Base-by-base conservation (phyloP, 345 rosid species). In the Camelina hispida region DNA sequence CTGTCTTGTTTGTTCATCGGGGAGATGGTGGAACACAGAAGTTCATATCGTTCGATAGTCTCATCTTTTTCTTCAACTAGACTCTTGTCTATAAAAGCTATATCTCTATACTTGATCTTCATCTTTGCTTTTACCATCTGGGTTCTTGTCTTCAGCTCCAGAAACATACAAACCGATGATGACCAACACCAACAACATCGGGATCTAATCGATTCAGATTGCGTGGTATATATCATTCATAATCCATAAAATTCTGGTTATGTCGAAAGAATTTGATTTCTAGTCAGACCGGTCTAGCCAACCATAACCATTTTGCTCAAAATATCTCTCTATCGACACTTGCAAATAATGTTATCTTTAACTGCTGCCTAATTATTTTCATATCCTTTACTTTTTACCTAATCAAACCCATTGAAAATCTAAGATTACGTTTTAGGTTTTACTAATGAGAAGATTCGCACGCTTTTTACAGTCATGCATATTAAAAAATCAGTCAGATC, bases 121-220 rank as follows among this genome's bases (percentile, higher is more conserved):
- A 18, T 79, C 2, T 74, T 79, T 23, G 79, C 77, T 79, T 57
- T 69, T 15, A 54, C 77, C 67, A 59, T 75, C 50, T 79, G 75
- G 72, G n/a, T 75, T 71, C 71, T 79, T 15, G 72, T 79, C 69
- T 79, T 79, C 63, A 79, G 62, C 79, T 74, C 77, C 25, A 50
- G 65, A 64, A 58, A 70, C 76, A 43, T 80, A 11, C 77, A 77
- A 73, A 82, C 85, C 63, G 85, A 81, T 30, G 84, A 77, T 42
- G 82, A 80, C 8, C 62, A 76, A 7, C 50, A 50, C 43, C 81
- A 1, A 23, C 22, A 20, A 20, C 22, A 20, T 20, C 22, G 22
- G 22, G 22, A 20, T 20, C 22, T 20, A 20, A 20, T 20, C 22
- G 22, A 20, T 20, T 13, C 35, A 38, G 23, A 48, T 48, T 68